phyloP scores from a whole-genome alignment of 257 asterid species.

The Plantago ovata region DNA sequence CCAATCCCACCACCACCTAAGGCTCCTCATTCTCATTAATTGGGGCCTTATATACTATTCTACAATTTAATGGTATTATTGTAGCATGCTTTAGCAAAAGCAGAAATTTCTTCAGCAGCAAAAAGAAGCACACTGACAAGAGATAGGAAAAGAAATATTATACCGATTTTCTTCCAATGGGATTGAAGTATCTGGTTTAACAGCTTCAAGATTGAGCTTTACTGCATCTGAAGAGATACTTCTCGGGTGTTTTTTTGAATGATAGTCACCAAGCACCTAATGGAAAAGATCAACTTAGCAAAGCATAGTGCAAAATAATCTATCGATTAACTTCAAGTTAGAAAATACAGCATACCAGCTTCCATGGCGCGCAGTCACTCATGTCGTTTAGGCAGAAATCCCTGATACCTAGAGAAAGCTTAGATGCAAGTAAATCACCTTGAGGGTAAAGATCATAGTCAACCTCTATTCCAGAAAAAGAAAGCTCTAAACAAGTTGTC shows the following conservation, averaged over 20 bases:
- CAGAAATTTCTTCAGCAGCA: slow-evolving; percentile 6
- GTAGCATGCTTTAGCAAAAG: slow-evolving; percentile 14
- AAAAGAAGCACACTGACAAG: not conserved
- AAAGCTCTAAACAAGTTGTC: slow-evolving; percentile 59
- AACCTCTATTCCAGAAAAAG: slow-evolving; percentile 57
- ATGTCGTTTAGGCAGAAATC: slow-evolving; percentile 63
- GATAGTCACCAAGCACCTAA: slow-evolving; percentile 78
- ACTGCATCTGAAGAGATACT: slow-evolving; percentile 69
- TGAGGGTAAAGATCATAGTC: slow-evolving; percentile 66
- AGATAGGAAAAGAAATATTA: slow-evolving; percentile 11
- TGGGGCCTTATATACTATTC: slow-evolving; percentile 6
- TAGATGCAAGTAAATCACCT: slow-evolving; percentile 67
- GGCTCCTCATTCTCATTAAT: not conserved
- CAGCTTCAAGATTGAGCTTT: slow-evolving; percentile 75
- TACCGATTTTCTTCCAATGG: slow-evolving; percentile 91
- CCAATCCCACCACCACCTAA: slow-evolving; percentile 3
- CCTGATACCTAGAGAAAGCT: slow-evolving; percentile 51
- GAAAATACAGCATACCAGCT: slow-evolving; percentile 54
- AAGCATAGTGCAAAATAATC: slow-evolving; percentile 11
- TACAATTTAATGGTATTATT: not conserved
- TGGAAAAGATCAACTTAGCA: slow-evolving; percentile 22
- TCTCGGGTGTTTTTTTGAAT: slow-evolving; percentile 72
- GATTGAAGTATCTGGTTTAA: slow-evolving; percentile 84
- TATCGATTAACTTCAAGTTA: slow-evolving; percentile 16
- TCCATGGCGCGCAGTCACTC: slow-evolving; percentile 94